Evolutionary conservation across 2,329 filamentous ascomycete species (phyloP).

Genomic region (Epichloe scottii): DNA sequence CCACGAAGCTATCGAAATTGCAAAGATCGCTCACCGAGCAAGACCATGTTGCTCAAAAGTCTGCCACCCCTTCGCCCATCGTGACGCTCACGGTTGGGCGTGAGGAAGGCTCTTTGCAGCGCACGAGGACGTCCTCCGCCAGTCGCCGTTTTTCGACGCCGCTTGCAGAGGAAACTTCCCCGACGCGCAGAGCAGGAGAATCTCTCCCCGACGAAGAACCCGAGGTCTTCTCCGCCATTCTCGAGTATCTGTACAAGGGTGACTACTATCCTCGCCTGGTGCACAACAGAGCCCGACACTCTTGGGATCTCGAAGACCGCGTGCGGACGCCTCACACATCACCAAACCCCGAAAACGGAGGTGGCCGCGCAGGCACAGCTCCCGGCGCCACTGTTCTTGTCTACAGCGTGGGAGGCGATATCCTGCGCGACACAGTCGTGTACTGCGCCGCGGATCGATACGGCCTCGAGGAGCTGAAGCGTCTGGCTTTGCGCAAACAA

Average conservation of each 20-base stretch:
- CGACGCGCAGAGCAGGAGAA: slow-evolving; percentile 65
- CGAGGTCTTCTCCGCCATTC: slow-evolving; percentile 82
- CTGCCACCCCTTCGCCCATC: slow-evolving; percentile 51
- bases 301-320: slow-evolving; percentile 76
- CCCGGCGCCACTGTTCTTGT: slow-evolving; percentile 53
- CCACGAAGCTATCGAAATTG: slow-evolving; percentile 71
- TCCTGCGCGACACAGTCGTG: slow-evolving; percentile 85
- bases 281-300: slow-evolving; percentile 73
- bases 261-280: slow-evolving; percentile 88
- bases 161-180: slow-evolving; percentile 61
- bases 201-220: slow-evolving; percentile 68
- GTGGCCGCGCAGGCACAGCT: slow-evolving; percentile 33
- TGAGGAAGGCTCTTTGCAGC: slow-evolving; percentile 85
- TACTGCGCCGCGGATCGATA: slow-evolving; percentile 90
- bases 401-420: slow-evolving; percentile 56
- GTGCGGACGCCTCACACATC: slow-evolving; percentile 31
- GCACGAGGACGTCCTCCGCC: slow-evolving; percentile 80
- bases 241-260: slow-evolving; percentile 95
- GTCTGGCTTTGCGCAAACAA: slow-evolving; percentile 84
- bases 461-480: slow-evolving; percentile 84
- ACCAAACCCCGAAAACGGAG: slow-evolving; percentile 37
- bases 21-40: slow-evolving; percentile 64
- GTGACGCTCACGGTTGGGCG: slow-evolving; percentile 74
- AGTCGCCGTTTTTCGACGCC: slow-evolving; percentile 72
- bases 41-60: slow-evolving; percentile 19